phyloP scores from a whole-genome alignment of 1,139 yeast genomes.

The Diutina catenulata region DNA sequence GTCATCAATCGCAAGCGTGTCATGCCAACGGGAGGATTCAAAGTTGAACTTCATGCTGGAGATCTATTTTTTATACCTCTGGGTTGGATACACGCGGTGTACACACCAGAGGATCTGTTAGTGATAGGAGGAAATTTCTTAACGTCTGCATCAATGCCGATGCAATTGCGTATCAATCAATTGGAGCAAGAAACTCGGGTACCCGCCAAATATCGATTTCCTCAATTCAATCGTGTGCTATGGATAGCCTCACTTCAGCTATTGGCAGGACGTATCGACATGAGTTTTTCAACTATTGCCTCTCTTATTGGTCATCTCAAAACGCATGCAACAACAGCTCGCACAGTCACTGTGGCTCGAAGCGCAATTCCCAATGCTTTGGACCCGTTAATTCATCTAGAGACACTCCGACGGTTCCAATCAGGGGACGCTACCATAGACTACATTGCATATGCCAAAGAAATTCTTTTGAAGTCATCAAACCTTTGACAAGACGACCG shows the following conservation, averaged over 20 bases:
- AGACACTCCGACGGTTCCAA: no score
- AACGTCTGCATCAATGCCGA: constrained; percentile 48
- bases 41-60: constrained; percentile 53
- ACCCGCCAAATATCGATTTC: constrained; percentile 67
- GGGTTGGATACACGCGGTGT: constrained; percentile 91
- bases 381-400: no score
- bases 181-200: constrained; percentile 63
- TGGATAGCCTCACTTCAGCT: constrained; percentile 59
- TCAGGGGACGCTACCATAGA: no score
- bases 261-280: background rate
- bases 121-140: constrained; percentile 85
- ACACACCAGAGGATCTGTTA: constrained; percentile 69
- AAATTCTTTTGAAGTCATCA: no score
- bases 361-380: background rate
- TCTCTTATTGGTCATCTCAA: background rate
- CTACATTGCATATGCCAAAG: no score
- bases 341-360: background rate
- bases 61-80: constrained; percentile 79
- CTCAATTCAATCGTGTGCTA: constrained; percentile 58
- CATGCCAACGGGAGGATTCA: constrained; percentile 38
- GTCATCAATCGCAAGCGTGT: constrained; percentile 14
- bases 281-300: background rate
- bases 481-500: no score
- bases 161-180: constrained; percentile 48
- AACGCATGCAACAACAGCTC: background rate